Conservation (phyloP, 805 yeast genomes). For the Wickerhamomyces bovis region DNA sequence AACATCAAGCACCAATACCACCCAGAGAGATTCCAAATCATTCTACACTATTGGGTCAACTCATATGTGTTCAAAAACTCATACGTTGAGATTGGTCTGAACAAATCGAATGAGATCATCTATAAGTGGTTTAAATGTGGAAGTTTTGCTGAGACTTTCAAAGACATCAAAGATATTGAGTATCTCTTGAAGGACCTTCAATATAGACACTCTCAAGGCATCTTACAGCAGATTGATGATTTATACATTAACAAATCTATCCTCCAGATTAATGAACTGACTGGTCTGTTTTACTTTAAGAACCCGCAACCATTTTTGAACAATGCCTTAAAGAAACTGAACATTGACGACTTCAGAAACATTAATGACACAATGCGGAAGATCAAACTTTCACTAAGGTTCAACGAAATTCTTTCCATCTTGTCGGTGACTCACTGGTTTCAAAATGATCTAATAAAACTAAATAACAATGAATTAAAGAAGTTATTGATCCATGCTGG, state of each 20-base stretch:
- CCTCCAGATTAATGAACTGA: constrained; percentile 22
- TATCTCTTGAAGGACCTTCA: constrained; percentile 32
- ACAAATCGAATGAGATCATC: constrained; percentile 38
- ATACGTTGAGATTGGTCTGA: constrained; percentile 57
- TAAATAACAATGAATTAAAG: constrained; percentile 42
- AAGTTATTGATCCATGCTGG: not conserved
- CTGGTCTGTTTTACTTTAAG: constrained; percentile 38
- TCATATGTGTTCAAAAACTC: constrained; percentile 43
- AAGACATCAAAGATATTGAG: constrained; percentile 32
- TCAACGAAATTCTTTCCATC: constrained; percentile 45
- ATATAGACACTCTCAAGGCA: constrained; percentile 33
- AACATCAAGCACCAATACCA: constrained; percentile 53
- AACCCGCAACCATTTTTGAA: constrained; percentile 35
- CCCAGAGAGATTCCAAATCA: constrained; percentile 46
- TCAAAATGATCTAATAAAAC: constrained; percentile 44
- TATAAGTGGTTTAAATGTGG: constrained; percentile 65
- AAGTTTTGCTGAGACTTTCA: constrained; percentile 27
- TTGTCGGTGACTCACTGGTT: constrained; percentile 68
- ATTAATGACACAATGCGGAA: constrained; percentile 18
- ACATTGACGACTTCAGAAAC: constrained; percentile 21
- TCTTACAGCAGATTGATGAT: constrained; percentile 28
- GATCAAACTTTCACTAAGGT: constrained; percentile 14
- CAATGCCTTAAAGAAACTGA: constrained; percentile 17
- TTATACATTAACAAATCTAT: constrained; percentile 24
- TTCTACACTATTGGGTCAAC: constrained; percentile 61